phyloP scores from a whole-genome alignment of 495 filamentous ascomycete species.

The Annulohypoxylon bovei region DNA sequence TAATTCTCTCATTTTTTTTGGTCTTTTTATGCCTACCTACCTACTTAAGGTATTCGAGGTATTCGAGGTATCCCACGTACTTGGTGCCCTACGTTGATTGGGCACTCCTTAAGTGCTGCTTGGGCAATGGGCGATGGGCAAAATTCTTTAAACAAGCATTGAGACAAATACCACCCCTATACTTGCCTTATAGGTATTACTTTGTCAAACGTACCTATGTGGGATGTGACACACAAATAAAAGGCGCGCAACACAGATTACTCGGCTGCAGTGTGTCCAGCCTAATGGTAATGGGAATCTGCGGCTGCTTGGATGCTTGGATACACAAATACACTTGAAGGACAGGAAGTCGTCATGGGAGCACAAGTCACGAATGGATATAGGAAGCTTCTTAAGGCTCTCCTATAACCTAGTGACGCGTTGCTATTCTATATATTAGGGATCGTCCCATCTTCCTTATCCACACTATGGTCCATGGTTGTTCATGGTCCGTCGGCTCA shows the following conservation, averaged over 20 bases:
- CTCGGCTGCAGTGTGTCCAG: slow-evolving; percentile 35
- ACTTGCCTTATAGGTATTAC: slow-evolving; percentile 44
- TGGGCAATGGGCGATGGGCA: background rate
- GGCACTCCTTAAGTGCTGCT: background rate
- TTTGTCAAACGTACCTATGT: slow-evolving; percentile 24
- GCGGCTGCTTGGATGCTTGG: slow-evolving; percentile 27
- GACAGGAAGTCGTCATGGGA: slow-evolving; percentile 31
- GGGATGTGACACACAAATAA: slow-evolving; percentile 28
- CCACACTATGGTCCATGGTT: slow-evolving; percentile 31
- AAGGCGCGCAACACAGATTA: slow-evolving; percentile 11
- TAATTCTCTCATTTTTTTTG: slow-evolving; percentile 6
- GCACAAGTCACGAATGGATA: slow-evolving; percentile 31
- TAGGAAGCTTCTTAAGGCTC: slow-evolving; percentile 23
- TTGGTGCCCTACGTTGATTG: background rate
- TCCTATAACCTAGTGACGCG: slow-evolving; percentile 43
- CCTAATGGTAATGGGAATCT: slow-evolving; percentile 31
- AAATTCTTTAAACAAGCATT: slow-evolving; percentile 34
- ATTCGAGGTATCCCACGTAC: background rate
- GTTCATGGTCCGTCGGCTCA: slow-evolving; percentile 37
- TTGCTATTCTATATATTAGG: slow-evolving; percentile 43
- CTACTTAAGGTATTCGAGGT: background rate
- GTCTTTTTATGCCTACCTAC: background rate
- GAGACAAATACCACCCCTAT: slow-evolving; percentile 40
- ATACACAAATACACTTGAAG: slow-evolving; percentile 27
- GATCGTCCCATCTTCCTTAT: slow-evolving; percentile 42